Base-by-base conservation (phyloP, 2,329 filamentous ascomycete genomes). In the Colletotrichum tabaci region DNA sequence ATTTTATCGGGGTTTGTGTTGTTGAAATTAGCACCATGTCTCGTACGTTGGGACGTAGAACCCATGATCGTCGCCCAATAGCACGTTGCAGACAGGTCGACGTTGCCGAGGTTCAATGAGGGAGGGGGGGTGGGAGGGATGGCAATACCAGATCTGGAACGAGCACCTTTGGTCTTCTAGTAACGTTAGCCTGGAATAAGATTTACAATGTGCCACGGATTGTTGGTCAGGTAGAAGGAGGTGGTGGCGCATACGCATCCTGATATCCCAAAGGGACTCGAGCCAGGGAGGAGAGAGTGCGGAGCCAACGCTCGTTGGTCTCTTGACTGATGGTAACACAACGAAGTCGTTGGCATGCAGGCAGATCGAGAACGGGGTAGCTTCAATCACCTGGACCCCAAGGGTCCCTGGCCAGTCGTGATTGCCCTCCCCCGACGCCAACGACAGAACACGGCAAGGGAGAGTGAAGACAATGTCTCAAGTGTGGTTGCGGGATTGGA, bases 101-200 rank as follows among this genome's bases (percentile, higher is more conserved):
- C 21, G 52, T 49, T 71, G 62, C 71, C 67, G 71, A 73, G 71
- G 61, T 70, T 62, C 46, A 57, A n/a, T 18, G 57, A 61, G 30
- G 38, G 42, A 55, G 38, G 35, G n/a, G 60, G 35, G 60, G n/a
- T 30, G 13, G 4, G 52, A 52, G 21, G 46, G 42, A 38, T 40
- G 38, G 30, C 21, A n/a, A 15, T 26, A 40, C 21, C 7, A 26
- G 44, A 42, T 50, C 55, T 61, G 23, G 63, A 57, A n/a, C 42
- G 30, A 21, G 30, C 18, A 38, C 38, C n/a, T 47, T 15, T 30
- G 46, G 38, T 30, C 26, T 30, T 40, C n/a, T 42, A 13, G 21
- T 8, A 23, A 38, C 21, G 30, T 42, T 61, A 52, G 26, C 42
- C 44, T 52, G 44, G 47, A 15, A 21, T 30, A n/a, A 35, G 53